Percentiles rank a stretch among this genome's conserved stretches.
Conservation (phyloP, 164 flowering plant species). For the Berberis thunbergii region DNA sequence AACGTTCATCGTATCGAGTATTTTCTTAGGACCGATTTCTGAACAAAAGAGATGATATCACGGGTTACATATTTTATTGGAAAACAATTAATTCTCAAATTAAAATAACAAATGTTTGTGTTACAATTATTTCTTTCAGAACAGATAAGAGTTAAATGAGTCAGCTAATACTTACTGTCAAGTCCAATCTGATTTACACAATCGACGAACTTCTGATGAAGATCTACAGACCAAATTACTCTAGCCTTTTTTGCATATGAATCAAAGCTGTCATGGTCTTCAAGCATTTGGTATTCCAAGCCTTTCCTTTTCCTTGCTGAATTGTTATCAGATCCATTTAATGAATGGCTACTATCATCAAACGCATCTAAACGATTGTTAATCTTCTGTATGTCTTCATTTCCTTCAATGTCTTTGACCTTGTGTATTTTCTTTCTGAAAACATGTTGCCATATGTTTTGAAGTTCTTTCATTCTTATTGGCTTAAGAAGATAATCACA, state of each 20-base stretch:
- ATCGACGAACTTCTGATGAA: constrained; percentile 88
- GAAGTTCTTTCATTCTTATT: constrained; percentile 90
- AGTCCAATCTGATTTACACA: constrained; percentile 86
- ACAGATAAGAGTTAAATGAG: constrained; percentile 1
- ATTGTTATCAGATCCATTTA: constrained; percentile 38
- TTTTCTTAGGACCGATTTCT: constrained; percentile 96
- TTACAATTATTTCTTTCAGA: constrained; percentile 1
- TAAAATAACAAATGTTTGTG: neutral
- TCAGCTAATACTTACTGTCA: constrained; percentile 61
- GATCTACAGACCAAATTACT: constrained; percentile 92
- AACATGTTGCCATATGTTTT: constrained; percentile 98
- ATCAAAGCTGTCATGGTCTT: constrained; percentile 54
- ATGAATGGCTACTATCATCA: constrained; percentile 30
- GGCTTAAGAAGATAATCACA: constrained; percentile 98
- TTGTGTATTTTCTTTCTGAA: constrained; percentile 79
- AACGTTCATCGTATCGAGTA: constrained; percentile 88
- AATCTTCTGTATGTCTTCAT: constrained; percentile 37
- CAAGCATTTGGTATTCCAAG: constrained; percentile 38
- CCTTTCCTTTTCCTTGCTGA: constrained; percentile 67
- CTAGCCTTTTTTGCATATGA: constrained; percentile 70
- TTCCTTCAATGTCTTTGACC: constrained; percentile 54
- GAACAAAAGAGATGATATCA: constrained; percentile 20
- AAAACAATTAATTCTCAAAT: neutral
- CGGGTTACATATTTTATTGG: neutral
- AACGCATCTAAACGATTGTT: constrained; percentile 34